These are phyloP conservation scores for slime mould (Dictyostelium discoideum) DNA, from an alignment of 78 protist genomes.

Conservation along the genomic window DNA sequence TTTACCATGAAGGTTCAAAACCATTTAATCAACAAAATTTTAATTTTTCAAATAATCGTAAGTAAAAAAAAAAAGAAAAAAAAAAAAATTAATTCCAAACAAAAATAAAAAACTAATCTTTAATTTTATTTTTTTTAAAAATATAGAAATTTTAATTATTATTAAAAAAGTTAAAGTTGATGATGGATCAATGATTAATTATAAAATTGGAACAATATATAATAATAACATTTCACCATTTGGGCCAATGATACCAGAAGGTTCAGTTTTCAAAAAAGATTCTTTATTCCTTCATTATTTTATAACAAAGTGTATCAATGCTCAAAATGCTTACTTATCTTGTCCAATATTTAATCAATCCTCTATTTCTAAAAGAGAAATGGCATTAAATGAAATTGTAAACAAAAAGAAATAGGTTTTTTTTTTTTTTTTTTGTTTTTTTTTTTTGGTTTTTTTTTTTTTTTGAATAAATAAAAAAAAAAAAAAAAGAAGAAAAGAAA, in stretches of 20 bases:
- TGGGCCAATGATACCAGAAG: slow-evolving; percentile 36
- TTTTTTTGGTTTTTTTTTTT: no score
- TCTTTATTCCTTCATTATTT: background rate
- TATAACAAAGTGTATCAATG: slow-evolving; percentile 24
- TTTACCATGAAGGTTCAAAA: slow-evolving; percentile 60
- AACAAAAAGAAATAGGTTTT: background rate
- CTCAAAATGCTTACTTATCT: slow-evolving; percentile 26
- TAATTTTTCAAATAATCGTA: slow-evolving; percentile 29
- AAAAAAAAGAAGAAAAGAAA: no score
- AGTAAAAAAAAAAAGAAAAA: background rate
- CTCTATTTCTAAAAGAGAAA: background rate
- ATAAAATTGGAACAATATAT: slow-evolving; percentile 16
- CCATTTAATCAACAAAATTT: slow-evolving; percentile 36
- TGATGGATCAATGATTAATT: slow-evolving; percentile 14
- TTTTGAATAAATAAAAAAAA: no score
- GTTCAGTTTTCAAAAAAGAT: slow-evolving; percentile 19
- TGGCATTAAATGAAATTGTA: background rate
- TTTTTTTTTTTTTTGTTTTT: no score
- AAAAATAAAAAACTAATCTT: no score
- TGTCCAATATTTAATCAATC: background rate
- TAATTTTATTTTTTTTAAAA: no score
- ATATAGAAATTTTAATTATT: slow-evolving; percentile 33
- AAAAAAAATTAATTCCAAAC: no score
- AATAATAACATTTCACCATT: slow-evolving; percentile 35
- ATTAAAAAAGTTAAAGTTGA: slow-evolving; percentile 60